Evolutionary conservation across 2,329 filamentous ascomycete genomes (phyloP), one percentile per base, ranked within the genome.

Genomic region (Colletotrichum higginsianum): DNA sequence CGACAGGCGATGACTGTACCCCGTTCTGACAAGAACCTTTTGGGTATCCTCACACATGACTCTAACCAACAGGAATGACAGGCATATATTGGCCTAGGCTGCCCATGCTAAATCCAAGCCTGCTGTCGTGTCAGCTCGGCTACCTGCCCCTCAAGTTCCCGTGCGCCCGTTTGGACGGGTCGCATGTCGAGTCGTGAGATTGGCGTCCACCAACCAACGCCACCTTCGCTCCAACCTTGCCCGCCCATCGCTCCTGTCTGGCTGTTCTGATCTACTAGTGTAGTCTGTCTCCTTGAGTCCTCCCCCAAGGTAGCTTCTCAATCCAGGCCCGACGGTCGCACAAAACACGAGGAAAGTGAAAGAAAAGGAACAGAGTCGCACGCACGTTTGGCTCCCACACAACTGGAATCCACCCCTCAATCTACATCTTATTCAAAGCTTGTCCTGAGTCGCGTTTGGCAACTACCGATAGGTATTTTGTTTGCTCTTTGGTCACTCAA

Each of bases 151-250:
- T 66, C 57, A 50, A 63, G 57, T 68, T 71, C 46, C 68, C 52
- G 64, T 68, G 65, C 68, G 68, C 68, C 65, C 68, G 68, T 62
- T 71, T 35, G 67, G 50, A 52, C 60, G 60, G 50, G 26, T 47
- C 38, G 67, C 42, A 62, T 35, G 23, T 52, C 47, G 60, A 62
- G 60, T 50, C 57, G 46, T 71, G 64, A 68, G 52, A 49, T 71
- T 71, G 55, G 67, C 63, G 42, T 38, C 67, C 49, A 60, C 67
- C 63, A 50, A 44, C 55, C 55, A 61, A 61, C 56, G 63, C 67
- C 67, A 67, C 56, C 46, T 42, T 47, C 44, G 40, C 67, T 56
- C 55, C n/a, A 61, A 52, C n/a, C 16, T 42, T 62, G 47, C 30
- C 60, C 30, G 35, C 21, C n/a, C 30, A 38, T 61, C 26, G 21